Percentiles rank a stretch among this genome's conserved stretches.
Evolutionary conservation across 306 rosid genomes (phyloP).

Genomic region (Vigna angularis): DNA sequence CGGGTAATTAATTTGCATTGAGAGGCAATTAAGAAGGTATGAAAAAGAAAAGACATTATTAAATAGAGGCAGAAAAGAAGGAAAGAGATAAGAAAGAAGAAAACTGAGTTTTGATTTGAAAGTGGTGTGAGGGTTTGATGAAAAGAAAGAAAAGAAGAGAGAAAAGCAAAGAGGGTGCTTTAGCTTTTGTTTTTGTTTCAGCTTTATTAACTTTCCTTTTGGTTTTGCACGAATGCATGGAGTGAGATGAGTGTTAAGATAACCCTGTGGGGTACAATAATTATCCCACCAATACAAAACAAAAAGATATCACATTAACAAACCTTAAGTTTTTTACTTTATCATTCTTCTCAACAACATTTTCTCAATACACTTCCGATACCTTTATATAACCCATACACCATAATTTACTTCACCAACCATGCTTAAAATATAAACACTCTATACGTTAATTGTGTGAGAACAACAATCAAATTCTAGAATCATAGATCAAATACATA

Average conservation of each 20-base stretch:
- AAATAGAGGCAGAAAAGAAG: neutral
- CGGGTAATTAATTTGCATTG: constrained; percentile 25
- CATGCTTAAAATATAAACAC: too few relatives aligned
- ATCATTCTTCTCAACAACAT: neutral
- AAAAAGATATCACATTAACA: constrained; percentile 53
- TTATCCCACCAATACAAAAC: constrained; percentile 51
- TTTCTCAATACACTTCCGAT: neutral
- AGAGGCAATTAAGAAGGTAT: constrained; percentile 32
- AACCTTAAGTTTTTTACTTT: neutral
- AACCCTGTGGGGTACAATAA: constrained; percentile 42
- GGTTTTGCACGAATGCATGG: constrained; percentile 58
- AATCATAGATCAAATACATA: too few relatives aligned
- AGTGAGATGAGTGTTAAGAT: constrained; percentile 42
- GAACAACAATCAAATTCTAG: too few relatives aligned
- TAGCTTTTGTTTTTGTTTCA: constrained; percentile 47
- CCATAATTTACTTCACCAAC: neutral
- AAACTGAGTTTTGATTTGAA: constrained; percentile 32
- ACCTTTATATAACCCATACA: neutral
- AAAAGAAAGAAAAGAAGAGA: constrained; percentile 42
- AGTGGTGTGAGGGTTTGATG: constrained; percentile 37
- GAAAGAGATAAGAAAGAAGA: neutral
- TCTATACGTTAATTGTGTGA: too few relatives aligned
- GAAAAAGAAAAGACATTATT: neutral
- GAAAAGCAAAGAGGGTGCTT: constrained; percentile 43
- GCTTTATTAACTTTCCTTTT: constrained; percentile 52